phyloP scores from a whole-genome alignment of 768 basidiomycete genomes.

The Scleroderma bovista region DNA sequence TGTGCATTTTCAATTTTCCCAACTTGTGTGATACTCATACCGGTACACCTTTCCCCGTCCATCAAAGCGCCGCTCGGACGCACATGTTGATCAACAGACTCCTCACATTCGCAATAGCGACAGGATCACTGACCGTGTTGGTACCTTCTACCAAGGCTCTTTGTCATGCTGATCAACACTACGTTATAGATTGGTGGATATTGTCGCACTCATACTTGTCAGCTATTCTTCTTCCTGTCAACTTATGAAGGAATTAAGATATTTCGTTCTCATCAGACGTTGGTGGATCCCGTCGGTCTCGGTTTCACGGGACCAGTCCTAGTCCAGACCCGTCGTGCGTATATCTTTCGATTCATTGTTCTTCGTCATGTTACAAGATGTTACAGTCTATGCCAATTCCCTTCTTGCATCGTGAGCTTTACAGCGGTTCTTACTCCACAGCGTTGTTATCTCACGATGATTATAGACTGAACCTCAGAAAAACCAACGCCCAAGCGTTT shows the following conservation, averaged over 20 bases:
- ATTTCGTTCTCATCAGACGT: constrained; percentile 5
- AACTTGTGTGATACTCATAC: background rate
- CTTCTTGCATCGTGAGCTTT: constrained; percentile 22
- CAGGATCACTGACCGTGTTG: constrained; percentile 21
- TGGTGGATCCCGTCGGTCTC: constrained; percentile 14
- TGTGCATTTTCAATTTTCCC: background rate
- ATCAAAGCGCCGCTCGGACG: background rate
- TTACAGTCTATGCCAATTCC: constrained; percentile 25
- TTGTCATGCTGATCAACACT: background rate
- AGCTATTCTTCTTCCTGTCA: background rate
- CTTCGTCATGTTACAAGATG: background rate
- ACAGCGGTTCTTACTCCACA: background rate
- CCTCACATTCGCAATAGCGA: constrained; percentile 20
- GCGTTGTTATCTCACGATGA: background rate
- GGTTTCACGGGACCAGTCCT: constrained; percentile 17
- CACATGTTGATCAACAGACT: constrained; percentile 5
- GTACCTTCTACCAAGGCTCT: background rate
- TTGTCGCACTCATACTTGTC: constrained; percentile 21
- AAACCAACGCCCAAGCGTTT: constrained; percentile 14
- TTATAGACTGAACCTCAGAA: constrained; percentile 21
- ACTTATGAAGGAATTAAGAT: background rate
- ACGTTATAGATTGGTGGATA: constrained; percentile 16
- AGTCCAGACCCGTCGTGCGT: constrained; percentile 24
- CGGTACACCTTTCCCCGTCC: background rate
- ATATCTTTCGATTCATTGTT: background rate